phyloP scores from a whole-genome alignment of 1,284 basidiomycete genomes.

The Taiwanofungus camphoratus region DNA sequence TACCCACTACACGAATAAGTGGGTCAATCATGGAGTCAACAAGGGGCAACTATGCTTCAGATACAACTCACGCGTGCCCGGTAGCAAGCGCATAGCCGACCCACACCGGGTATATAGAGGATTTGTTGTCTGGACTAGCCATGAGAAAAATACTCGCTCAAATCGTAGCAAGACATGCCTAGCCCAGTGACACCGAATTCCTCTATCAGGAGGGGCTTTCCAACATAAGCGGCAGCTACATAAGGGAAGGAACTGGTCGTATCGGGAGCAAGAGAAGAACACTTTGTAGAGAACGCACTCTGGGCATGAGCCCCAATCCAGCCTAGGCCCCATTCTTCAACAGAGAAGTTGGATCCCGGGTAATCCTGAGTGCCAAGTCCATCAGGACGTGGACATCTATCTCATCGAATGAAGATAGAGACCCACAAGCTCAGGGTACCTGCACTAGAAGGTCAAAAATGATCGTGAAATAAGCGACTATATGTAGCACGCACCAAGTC shows the following conservation, averaged over 20 bases:
- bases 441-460: slow-evolving; percentile 4
- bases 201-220: slow-evolving; percentile 49
- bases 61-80: slow-evolving; percentile 40
- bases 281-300: slow-evolving; percentile 24
- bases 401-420: not conserved
- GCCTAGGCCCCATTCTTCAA: slow-evolving; percentile 44
- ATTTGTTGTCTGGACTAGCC: slow-evolving; percentile 41
- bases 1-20: slow-evolving; percentile 13
- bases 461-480: not conserved
- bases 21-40: not conserved
- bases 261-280: too few relatives aligned
- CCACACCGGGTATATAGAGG: slow-evolving; percentile 45
- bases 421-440: slow-evolving; percentile 28
- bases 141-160: not conserved
- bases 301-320: slow-evolving; percentile 47
- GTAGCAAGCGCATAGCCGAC: slow-evolving; percentile 42
- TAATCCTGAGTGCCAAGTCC: slow-evolving; percentile 35
- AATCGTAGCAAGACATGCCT: slow-evolving; percentile 24
- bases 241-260: too few relatives aligned
- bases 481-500: slow-evolving; percentile 36
- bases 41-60: not conserved
- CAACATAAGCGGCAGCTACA: slow-evolving; percentile 41
- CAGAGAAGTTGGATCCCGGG: slow-evolving; percentile 45
- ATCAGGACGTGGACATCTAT: not conserved
- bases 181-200: slow-evolving; percentile 47